Evolutionary conservation across 2,329 filamentous ascomycete species (phyloP), one percentile per base, ranked within the genome.

Genomic region (Coniochaeta sp.): DNA sequence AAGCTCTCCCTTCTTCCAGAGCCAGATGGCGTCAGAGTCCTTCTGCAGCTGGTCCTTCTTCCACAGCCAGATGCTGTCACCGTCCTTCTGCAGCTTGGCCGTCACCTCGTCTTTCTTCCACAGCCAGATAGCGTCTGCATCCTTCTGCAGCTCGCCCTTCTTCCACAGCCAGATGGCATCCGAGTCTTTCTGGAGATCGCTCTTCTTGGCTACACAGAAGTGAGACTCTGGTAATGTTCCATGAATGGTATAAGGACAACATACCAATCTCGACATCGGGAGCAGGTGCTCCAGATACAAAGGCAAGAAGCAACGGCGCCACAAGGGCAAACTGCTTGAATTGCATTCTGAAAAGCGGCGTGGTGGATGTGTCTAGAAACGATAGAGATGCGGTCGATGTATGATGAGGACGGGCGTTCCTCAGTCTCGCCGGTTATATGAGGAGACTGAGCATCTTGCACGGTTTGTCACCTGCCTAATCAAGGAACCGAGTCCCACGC

Each of bases 101-200:
- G 34, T 55, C 26, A 55, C 5, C 26, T 55, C 8, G 30, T 36
- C 52, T 38, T 40, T 58, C 56, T 47, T 58, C 56, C 56, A 58
- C 17, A 58, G 17, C 56, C 56, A 58, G 56, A 58, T 44, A 5
- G 34, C 36, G 26, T 58, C 56, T 6, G 56, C 32, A 36, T 58
- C 56, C 26, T 58, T 58, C 56, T 44, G 40, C 32, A 58, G 36
- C 56, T 58, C 56, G 19, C 54, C 58, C 32, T 65, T 65, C 63
- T 65, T 65, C 62, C 64, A 64, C 1, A 65, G 61, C 64, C 62
- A 65, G 38, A 65, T 55, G 38, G 57, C 60, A 40, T 65, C 63
- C 4, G 60, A 60, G 22, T 65, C 63, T 55, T 62, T 65, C 59
- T 64, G 55, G 6, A 59, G 56, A 17, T 64, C 44, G 1, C 26